Percentiles rank a stretch among this genome's conserved stretches.
phyloP scores from a whole-genome alignment of 345 rosid genomes.

The Acer campestre region DNA sequence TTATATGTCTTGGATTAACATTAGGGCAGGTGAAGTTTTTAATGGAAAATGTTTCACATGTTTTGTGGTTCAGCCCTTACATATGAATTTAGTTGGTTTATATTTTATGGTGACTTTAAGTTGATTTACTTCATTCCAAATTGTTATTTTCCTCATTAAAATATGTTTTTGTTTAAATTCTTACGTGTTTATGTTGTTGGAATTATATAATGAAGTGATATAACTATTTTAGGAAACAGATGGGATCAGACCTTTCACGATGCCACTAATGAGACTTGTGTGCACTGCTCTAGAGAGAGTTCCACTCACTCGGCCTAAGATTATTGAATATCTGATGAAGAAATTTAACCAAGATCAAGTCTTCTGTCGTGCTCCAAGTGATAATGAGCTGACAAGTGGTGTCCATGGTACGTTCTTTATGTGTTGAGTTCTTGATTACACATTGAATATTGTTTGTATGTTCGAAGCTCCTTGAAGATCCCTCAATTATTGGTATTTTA shows the following conservation, averaged over 20 bases:
- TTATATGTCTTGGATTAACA: not conserved
- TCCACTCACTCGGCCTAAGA: constrained; percentile 73
- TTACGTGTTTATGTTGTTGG: not conserved
- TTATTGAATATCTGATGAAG: constrained; percentile 60
- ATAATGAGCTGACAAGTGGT: constrained; percentile 56
- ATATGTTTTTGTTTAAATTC: not conserved
- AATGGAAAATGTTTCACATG: not conserved
- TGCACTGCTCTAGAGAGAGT: constrained; percentile 96
- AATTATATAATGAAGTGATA: constrained; percentile 22
- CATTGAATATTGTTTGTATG: not conserved
- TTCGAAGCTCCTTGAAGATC: not conserved
- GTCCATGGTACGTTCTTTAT: constrained; percentile 59
- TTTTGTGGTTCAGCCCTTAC: not conserved
- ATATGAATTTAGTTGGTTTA: not conserved
- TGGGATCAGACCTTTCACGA: constrained; percentile 96
- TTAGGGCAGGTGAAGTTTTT: not conserved
- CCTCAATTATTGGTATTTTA: not conserved
- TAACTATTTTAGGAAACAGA: constrained; percentile 65
- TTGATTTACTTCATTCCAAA: not conserved
- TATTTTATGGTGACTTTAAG: not conserved
- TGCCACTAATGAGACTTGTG: constrained; percentile 99
- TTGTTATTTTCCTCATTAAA: not conserved
- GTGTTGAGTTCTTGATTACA: not conserved
- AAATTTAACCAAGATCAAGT: constrained; percentile 85
- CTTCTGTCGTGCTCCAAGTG: constrained; percentile 80